A percentile compares a stretch with the other conserved stretches of the same genome.
These are phyloP conservation scores for Backusella tuberculispora DNA, from an alignment of 192 early-diverging fungal genomes.

Conservation along the genomic window DNA sequence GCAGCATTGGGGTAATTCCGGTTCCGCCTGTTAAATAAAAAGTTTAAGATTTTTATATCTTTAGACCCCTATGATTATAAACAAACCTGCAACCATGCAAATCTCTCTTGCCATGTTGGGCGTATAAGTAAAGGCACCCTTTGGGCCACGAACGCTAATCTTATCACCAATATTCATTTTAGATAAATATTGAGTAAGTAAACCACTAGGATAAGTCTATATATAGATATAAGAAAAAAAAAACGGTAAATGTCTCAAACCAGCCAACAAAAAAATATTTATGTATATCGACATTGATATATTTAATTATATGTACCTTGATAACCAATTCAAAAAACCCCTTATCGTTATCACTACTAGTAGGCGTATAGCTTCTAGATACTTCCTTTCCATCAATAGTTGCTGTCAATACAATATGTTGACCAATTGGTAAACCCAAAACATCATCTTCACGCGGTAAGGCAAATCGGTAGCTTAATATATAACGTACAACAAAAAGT, in stretches of 20 bases:
- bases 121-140: slow-evolving; percentile 60
- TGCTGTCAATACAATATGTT: slow-evolving; percentile 41
- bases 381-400: slow-evolving; percentile 31
- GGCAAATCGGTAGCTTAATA: slow-evolving; percentile 76
- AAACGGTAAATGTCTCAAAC: neutral
- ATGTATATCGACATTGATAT: neutral
- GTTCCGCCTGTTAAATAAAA: slow-evolving; percentile 56
- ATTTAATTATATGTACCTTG: slow-evolving; percentile 46
- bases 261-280: neutral
- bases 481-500: neutral
- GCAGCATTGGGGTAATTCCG: slow-evolving; percentile 73
- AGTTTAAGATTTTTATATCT: neutral
- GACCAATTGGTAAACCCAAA: slow-evolving; percentile 86
- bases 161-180: slow-evolving; percentile 66
- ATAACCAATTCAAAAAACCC: slow-evolving; percentile 74
- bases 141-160: slow-evolving; percentile 74
- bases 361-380: slow-evolving; percentile 64
- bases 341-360: slow-evolving; percentile 46
- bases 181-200: slow-evolving; percentile 56
- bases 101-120: slow-evolving; percentile 66
- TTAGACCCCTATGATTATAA: neutral
- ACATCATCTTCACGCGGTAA: slow-evolving; percentile 62
- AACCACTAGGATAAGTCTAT: slow-evolving; percentile 57
- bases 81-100: slow-evolving; percentile 65
- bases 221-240: neutral